Evolutionary conservation across 1,139 yeast genomes (phyloP).

Genomic region (Yamadazyma membranifaciens): DNA sequence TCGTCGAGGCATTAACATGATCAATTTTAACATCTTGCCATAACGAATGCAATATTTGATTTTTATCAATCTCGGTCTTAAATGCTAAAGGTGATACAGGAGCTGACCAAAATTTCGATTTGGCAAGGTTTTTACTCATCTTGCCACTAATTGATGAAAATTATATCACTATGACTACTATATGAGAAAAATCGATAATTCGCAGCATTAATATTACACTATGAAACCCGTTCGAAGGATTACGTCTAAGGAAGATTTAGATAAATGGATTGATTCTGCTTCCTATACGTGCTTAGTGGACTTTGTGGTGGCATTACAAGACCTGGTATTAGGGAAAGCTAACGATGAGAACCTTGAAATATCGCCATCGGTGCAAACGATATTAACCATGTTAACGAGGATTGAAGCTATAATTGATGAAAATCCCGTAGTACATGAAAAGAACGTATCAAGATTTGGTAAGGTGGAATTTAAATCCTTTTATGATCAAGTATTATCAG

Average conservation of each 20-base stretch:
- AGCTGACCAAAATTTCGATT: conserved; percentile 1
- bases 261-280: conserved; percentile 55
- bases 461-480: conserved; percentile 85
- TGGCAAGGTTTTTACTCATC: background rate
- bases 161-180: too few relatives aligned
- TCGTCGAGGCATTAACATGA: conserved; percentile 31
- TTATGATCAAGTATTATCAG: conserved; percentile 59
- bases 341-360: conserved; percentile 40
- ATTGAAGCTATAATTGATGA: conserved; percentile 45
- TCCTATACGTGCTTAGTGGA: conserved; percentile 50
- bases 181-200: conserved; percentile 1
- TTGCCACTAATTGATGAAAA: conserved; percentile 1
- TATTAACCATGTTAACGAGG: conserved; percentile 42
- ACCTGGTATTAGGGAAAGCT: conserved; percentile 65
- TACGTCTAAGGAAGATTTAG: conserved; percentile 59
- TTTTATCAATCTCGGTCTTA: background rate
- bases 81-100: background rate
- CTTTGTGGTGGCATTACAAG: conserved; percentile 61
- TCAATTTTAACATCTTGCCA: conserved; percentile 4
- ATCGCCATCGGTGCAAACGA: conserved; percentile 26
- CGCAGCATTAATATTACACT: background rate
- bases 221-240: conserved; percentile 53
- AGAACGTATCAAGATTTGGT: conserved; percentile 80
- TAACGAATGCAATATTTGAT: conserved; percentile 5
- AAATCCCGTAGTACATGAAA: conserved; percentile 70